Base-by-base conservation (phyloP, 331 rosid genomes). In the Quercus lobata region DNA sequence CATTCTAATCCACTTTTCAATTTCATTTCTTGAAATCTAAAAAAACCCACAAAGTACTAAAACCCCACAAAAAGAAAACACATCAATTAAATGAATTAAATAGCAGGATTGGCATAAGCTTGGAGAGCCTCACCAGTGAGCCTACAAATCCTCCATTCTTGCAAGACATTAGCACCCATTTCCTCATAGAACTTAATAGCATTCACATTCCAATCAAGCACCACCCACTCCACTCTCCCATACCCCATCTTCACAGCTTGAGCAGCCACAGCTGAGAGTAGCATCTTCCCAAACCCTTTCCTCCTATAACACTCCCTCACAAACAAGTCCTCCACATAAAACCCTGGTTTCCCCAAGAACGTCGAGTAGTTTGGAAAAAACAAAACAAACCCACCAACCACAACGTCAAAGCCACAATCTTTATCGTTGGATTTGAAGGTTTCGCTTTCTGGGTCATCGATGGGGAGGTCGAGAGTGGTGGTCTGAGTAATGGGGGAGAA, bases 241-340 rank as follows among this genome's bases (percentile, higher is more conserved):
- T 85, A 92, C 3, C 89, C 93, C 97, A 92, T 92, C 83, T 84
- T 87, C 87, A 90, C 97, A 2, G 97, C 98, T 53, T 94, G 98
- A 34, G 78, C 89, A 2, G 96, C 96, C 77, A 94, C 97, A 4
- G 90, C 86, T 0, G 94, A 80, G 2, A 92, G 87, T 69, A 94
- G 71, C 85, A 88, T 84, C 34, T 69, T 89, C 54, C 98, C 94
- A 6, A 94, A 30, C 65, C 98, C 94, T 24, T 87, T 94, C 86
- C 94, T 89, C 72, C 94, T 63, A 14, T 89, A 94, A 65, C 94
- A 87, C 80, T 92, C 94, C 69, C 98, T 89, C 69, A 94, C 93
- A 56, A 88, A 90, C 70, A 94, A 3, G 69, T 90, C 91, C 87
- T 94, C 97, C 14, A 94, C 75, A 16, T 90, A 94, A 18, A 92